Base-by-base conservation (phyloP, 768 basidiomycete species). In the Aureoboletus auriporus region DNA sequence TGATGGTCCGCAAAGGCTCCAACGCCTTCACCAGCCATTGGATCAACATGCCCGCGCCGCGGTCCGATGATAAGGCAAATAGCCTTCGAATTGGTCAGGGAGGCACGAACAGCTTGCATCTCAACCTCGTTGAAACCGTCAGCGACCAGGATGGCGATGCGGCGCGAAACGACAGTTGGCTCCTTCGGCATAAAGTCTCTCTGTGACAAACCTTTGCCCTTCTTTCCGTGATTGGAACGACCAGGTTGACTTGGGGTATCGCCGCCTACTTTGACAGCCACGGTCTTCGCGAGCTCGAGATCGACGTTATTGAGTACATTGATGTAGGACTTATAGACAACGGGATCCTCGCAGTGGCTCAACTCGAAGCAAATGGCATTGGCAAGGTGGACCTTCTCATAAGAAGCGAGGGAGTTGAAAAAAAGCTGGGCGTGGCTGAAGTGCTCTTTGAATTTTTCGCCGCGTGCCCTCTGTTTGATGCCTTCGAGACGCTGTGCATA, bases 301-400 rank as follows among this genome's bases (percentile, higher is more conserved):
- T 91, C 83, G 59, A 95, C 79, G 59, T 85, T 71, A 63, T 83
- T 86, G 54, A 89, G 76, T 13, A 84, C 61, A 36, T 78, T 72
- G 46, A 86, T 80, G 63, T 89, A 86, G 2, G 72, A 73, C 61
- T 80, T 70, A 65, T 85, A 86, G 1, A 94, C 86, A 3, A 71
- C 66, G 1, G 78, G 76, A 56, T 93, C 89, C 44, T 89, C 84
- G 66, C 86, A 88, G 60, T 93, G 89, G 49, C 81, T 82, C 30
- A 95, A 75, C 68, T 93, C 92, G 63, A 95, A 94, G 11, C 82
- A 79, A 49, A 89, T 74, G 5, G 89, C 91, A 5, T 69, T 60
- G 42, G 80, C 68, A 28, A 93, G 70, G 63, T 93, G 89, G n/a
- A 69, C 52, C 67, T 84, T 82, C 72, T 94, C 93, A 47, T 79